Conservation (phyloP, 441 rosid species). For the Capsella rubella region DNA sequence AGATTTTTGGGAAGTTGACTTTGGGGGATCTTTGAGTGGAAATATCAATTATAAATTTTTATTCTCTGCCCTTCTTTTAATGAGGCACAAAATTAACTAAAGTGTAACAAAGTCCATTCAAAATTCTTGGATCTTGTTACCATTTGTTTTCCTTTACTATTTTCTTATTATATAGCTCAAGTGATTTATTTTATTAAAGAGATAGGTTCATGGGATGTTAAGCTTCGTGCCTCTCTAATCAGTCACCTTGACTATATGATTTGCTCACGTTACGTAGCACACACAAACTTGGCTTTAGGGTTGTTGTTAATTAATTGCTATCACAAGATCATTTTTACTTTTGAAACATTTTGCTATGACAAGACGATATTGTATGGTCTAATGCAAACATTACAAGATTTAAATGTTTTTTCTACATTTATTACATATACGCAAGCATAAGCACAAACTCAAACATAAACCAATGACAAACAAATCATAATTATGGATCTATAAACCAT, state of each 20-base stretch:
- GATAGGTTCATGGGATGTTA: slow-evolving; percentile 27
- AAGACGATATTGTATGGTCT: no score
- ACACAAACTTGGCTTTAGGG: background rate
- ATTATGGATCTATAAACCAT: no score
- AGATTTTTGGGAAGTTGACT: slow-evolving; percentile 45
- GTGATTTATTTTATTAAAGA: background rate
- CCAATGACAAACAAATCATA: no score
- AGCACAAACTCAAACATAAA: no score
- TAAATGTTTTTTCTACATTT: no score
- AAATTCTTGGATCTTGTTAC: slow-evolving; percentile 42
- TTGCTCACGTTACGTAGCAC: slow-evolving; percentile 4
- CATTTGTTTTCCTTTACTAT: background rate
- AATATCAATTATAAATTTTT: slow-evolving; percentile 28
- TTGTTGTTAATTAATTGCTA: slow-evolving; percentile 4
- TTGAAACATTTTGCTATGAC: no score
- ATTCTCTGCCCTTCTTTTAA: slow-evolving; percentile 28
- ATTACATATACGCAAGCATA: no score
- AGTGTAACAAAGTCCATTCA: slow-evolving; percentile 35
- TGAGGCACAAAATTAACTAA: slow-evolving; percentile 45
- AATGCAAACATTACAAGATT: no score
- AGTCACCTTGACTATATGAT: slow-evolving; percentile 21
- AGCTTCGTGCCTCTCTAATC: slow-evolving; percentile 27
- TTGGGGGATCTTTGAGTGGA: slow-evolving; percentile 35
- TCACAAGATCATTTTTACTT: background rate
- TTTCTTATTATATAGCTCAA: background rate